These are phyloP conservation scores for Cryphonectria japonica DNA, from an alignment of 2,329 filamentous ascomycete genomes.

Conservation along the genomic window DNA sequence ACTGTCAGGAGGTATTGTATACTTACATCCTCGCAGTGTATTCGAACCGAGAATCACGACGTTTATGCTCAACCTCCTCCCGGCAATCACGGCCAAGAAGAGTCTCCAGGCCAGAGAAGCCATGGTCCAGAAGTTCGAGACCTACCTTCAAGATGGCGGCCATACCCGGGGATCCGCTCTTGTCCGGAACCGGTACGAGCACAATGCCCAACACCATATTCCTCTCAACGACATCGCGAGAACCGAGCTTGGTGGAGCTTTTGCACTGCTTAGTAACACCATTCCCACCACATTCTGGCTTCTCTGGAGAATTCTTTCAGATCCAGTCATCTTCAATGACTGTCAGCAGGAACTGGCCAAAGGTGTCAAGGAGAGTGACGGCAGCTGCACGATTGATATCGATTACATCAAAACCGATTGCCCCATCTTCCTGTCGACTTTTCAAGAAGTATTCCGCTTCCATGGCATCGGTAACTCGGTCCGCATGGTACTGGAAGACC, in stretches of 20 bases:
- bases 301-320: constrained; percentile 43
- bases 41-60: constrained; percentile 22
- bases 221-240: constrained; percentile 39
- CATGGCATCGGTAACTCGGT: constrained; percentile 39
- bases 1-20: background rate
- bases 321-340: too few relatives aligned
- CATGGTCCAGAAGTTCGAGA: background rate
- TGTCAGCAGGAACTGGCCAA: constrained; percentile 24
- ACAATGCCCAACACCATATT: constrained; percentile 36
- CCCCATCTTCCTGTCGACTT: constrained; percentile 42
- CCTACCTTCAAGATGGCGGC: constrained; percentile 8
- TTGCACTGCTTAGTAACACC: constrained; percentile 32
- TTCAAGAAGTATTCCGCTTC: constrained; percentile 44
- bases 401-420: constrained; percentile 38
- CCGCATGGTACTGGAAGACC: constrained; percentile 18
- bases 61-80: constrained; percentile 19
- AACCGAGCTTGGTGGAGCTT: constrained; percentile 41
- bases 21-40: background rate
- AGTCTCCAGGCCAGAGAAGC: background rate
- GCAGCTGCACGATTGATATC: constrained; percentile 34
- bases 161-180: constrained; percentile 19
- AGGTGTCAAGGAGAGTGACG: background rate
- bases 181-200: constrained; percentile 25
- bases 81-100: background rate
- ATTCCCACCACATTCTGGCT: background rate